These are phyloP conservation scores for Glycine tomentella DNA, from an alignment of 306 rosid genomes.

Conservation along the genomic window DNA sequence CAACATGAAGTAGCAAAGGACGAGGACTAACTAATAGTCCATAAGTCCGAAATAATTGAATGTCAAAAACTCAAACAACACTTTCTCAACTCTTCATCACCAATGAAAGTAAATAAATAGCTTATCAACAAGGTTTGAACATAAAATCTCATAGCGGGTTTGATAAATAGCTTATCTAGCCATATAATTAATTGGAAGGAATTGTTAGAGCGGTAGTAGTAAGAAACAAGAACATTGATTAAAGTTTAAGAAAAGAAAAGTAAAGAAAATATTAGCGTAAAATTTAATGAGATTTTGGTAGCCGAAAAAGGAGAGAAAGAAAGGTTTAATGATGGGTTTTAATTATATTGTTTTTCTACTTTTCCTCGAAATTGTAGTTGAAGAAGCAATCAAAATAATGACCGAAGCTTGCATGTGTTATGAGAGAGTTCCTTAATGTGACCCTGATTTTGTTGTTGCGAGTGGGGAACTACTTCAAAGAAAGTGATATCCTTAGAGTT, in stretches of 20 bases:
- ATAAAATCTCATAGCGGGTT: no score
- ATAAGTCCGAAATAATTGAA: not conserved
- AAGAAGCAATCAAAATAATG: conserved; percentile 12
- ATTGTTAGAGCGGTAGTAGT: not conserved
- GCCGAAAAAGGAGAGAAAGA: not conserved
- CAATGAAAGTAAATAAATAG: not conserved
- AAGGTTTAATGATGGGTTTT: conserved; percentile 9
- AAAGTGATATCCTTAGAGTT: conserved; percentile 18
- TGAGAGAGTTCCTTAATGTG: not conserved
- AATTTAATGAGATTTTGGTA: not conserved
- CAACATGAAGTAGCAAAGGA: not conserved
- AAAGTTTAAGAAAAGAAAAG: not conserved
- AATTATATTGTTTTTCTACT: not conserved
- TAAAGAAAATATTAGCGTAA: not conserved
- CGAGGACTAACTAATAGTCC: not conserved
- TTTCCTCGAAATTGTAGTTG: not conserved
- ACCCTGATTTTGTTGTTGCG: not conserved
- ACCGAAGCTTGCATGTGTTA: conserved; percentile 10
- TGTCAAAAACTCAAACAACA: not conserved
- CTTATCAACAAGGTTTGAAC: no score
- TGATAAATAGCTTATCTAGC: not conserved
- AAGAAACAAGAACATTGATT: not conserved
- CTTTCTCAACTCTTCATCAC: not conserved
- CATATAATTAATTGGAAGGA: not conserved
- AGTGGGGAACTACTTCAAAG: conserved; percentile 23